Evolutionary conservation across 1,284 basidiomycete genomes (phyloP).

Genomic region (Puccinia novopanici): DNA sequence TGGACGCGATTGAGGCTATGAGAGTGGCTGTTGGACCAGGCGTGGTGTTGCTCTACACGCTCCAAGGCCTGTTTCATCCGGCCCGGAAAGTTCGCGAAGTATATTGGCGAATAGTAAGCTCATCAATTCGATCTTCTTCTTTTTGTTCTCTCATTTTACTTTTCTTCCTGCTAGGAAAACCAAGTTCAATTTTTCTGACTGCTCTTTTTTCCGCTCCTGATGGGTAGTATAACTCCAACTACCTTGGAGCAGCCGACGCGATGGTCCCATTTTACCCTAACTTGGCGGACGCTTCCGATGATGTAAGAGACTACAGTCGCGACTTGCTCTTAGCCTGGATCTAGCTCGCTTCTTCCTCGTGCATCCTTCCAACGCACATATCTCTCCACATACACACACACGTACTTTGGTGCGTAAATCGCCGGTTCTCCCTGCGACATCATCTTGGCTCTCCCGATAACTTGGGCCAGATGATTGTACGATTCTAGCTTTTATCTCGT

Average conservation of each 20-base stretch:
- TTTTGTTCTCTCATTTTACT: slow-evolving; percentile 5
- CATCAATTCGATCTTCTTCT: background rate
- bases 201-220: slow-evolving; percentile 66
- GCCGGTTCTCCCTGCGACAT: too few relatives aligned
- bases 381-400: background rate
- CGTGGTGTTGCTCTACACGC: slow-evolving; percentile 80
- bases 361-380: background rate
- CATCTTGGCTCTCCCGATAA: too few relatives aligned
- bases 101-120: slow-evolving; percentile 53
- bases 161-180: background rate
- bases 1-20: slow-evolving; percentile 86
- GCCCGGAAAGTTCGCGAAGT: slow-evolving; percentile 92
- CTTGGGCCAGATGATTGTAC: too few relatives aligned
- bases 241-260: slow-evolving; percentile 82
- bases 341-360: slow-evolving; percentile 10
- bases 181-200: slow-evolving; percentile 55
- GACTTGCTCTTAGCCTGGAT: slow-evolving; percentile 55
- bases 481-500: too few relatives aligned
- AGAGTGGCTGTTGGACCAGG: slow-evolving; percentile 92
- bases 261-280: slow-evolving; percentile 89
- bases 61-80: slow-evolving; percentile 93
- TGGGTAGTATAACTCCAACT: slow-evolving; percentile 64
- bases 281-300: slow-evolving; percentile 56
- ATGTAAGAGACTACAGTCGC: slow-evolving; percentile 56
- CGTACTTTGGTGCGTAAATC: too few relatives aligned